Percentiles rank a stretch among this genome's conserved stretches.
Evolutionary conservation across 768 basidiomycete species (phyloP).

Genomic region (Multifurca ochricompacta): DNA sequence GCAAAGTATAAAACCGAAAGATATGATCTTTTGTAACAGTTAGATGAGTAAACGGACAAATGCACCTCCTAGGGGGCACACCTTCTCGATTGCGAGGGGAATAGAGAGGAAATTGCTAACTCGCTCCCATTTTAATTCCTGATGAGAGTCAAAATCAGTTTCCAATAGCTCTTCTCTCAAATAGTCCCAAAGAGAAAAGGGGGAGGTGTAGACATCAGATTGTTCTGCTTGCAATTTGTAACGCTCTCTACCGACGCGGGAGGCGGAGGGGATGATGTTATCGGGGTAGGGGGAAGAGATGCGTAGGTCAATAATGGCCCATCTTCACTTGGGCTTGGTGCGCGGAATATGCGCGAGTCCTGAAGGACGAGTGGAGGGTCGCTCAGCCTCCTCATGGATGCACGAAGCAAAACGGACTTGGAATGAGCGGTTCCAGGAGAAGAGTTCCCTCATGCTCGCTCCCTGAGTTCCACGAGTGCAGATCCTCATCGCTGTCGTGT

Average conservation of each 20-base stretch:
- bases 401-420: slow-evolving; percentile 1
- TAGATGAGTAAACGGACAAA: not conserved
- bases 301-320: slow-evolving; percentile 49
- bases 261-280: slow-evolving; percentile 27
- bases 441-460: not conserved
- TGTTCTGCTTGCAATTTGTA: slow-evolving; percentile 16
- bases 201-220: slow-evolving; percentile 28
- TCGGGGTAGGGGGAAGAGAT: slow-evolving; percentile 69
- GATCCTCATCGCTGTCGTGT: slow-evolving; percentile 13
- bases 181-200: slow-evolving; percentile 91
- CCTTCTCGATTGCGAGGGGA: slow-evolving; percentile 91
- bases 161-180: slow-evolving; percentile 80
- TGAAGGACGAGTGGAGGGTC: slow-evolving; percentile 5
- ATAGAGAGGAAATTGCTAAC: slow-evolving; percentile 94
- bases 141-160: slow-evolving; percentile 91
- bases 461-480: slow-evolving; percentile 2
- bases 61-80: slow-evolving; percentile 26
- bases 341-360: slow-evolving; percentile 8
- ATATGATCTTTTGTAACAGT: slow-evolving; percentile 54
- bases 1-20: slow-evolving; percentile 89
- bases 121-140: slow-evolving; percentile 91
- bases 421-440: not conserved
- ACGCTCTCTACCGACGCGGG: not conserved
- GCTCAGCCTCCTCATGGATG: slow-evolving; percentile 7
- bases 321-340: slow-evolving; percentile 7